A percentile compares a stretch with the other conserved stretches of the same genome.
These are phyloP conservation scores for Amaranthus palmeri DNA, from an alignment of 148 eudicot species.

Conservation along the genomic window DNA sequence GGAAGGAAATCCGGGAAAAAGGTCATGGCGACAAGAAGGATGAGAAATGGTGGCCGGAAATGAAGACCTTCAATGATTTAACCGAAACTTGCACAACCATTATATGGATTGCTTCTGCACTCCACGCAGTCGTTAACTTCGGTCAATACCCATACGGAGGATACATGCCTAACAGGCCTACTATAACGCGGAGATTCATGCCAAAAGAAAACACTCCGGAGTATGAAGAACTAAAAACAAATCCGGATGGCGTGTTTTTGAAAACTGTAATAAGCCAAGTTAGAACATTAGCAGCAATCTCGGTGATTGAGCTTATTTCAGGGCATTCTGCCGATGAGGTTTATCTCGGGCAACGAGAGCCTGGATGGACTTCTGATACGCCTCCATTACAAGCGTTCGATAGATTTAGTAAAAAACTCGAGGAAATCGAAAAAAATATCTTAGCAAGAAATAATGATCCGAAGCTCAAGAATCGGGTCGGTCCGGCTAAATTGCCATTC, in stretches of 20 bases:
- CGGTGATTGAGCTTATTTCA: conserved; percentile 68
- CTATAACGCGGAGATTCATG: conserved; percentile 16
- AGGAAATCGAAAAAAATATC: conserved; percentile 45
- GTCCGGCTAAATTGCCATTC: conserved; percentile 66
- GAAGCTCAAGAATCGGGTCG: conserved; percentile 53
- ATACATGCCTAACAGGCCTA: conserved; percentile 19
- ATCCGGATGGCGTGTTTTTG: conserved; percentile 49
- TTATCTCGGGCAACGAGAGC: conserved; percentile 73
- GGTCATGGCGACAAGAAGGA: conserved; percentile 82
- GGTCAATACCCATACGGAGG: conserved; percentile 25
- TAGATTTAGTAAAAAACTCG: conserved; percentile 40
- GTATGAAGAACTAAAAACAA: conserved; percentile 43
- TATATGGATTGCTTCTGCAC: conserved; percentile 18
- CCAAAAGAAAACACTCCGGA: conserved; percentile 48
- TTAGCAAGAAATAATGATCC: conserved; percentile 41
- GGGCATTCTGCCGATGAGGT: conserved; percentile 76
- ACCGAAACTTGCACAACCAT: conserved; percentile 10
- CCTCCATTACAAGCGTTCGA: conserved; percentile 50
- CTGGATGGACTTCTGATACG: conserved; percentile 52
- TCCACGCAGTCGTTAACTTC: conserved; percentile 21
- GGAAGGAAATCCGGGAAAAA: conserved; percentile 62
- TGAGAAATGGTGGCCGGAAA: conserved; percentile 75
- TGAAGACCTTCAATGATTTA: conserved; percentile 36
- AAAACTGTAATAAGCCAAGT: conserved; percentile 62
- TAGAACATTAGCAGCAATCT: conserved; percentile 58